Evolutionary conservation across 495 filamentous ascomycete genomes (phyloP).

Genomic region (Neurospora pannonica): DNA sequence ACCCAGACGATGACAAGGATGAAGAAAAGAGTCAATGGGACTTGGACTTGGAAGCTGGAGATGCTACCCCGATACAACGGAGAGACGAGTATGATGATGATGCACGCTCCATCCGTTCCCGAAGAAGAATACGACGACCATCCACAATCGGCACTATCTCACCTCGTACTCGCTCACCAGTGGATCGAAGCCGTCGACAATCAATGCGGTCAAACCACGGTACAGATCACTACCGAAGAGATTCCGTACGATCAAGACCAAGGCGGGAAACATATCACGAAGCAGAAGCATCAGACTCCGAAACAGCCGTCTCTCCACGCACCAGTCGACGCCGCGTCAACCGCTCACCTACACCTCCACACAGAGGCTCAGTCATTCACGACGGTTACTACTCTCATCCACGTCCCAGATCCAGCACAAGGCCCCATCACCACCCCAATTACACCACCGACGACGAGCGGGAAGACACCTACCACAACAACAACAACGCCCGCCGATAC

Average conservation of each 20-base stretch:
- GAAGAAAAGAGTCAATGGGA: not conserved
- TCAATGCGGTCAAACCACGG: not conserved
- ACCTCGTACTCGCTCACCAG: not conserved
- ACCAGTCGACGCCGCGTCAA: not conserved
- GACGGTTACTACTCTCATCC: not conserved
- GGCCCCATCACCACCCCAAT: not conserved
- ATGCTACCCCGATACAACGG: not conserved
- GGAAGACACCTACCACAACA: not conserved
- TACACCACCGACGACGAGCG: not conserved
- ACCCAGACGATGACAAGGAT: not conserved
- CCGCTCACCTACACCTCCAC: not conserved
- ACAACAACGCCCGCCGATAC: not conserved
- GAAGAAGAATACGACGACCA: not conserved
- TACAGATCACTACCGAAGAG: not conserved
- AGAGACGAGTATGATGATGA: not conserved
- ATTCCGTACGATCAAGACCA: not conserved
- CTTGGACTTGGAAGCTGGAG: not conserved
- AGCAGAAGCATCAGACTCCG: not conserved
- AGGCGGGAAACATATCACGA: not conserved
- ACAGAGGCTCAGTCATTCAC: not conserved
- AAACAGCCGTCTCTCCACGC: not conserved
- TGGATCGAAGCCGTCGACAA: not conserved
- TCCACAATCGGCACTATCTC: not conserved
- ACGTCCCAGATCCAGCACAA: not conserved
- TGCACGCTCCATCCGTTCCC: not conserved